Evolutionary conservation across 331 rosid genomes (phyloP), one percentile per base, ranked within the genome.

Genomic region (Cydonia oblonga): DNA sequence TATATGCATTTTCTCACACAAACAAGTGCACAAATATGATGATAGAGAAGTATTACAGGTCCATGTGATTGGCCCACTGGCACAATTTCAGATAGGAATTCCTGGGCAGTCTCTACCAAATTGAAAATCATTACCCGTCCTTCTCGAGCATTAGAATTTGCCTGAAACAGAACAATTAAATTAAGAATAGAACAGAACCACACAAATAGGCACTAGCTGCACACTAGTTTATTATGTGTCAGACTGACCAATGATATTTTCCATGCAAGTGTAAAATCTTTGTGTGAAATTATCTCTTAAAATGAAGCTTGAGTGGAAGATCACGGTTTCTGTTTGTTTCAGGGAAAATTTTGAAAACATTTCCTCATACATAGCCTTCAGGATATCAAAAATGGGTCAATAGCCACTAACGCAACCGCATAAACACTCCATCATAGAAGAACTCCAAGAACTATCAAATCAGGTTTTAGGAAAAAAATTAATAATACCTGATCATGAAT

Each of bases 81-180:
- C 23, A 82, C 92, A 75, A 89, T 84, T 79, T 87, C 89, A 63
- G 98, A 93, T 60, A 93, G 81, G 79, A 93, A 93, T 75, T 93
- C 98, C 83, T 91, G 98, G 70, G 97, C 96, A 69, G 98, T 96
- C 90, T 93, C 97, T 58, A 89, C 98, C 84, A 93, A 81, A 86
- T 93, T 91, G 84, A 87, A 93, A 78, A 93, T 81, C 97, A 91
- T 91, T 54, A 90, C 97, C 38, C 97, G 86, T 73, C 96, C 98
- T 76, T 93, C 98, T 81, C 97, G 83, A 25, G 98, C 90, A 76
- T 93, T 93, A 70, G 83, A 84, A 85, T 59, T 86, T 40, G 98
- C 98, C 98, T 93, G 75, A 68, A 79, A 84, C 24, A 66, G 64
- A 71, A 72, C 24, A 22, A 76, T 40, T 20, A 8, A 18, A 12